A percentile compares a stretch with the other conserved stretches of the same genome.
These are phyloP conservation scores for Penicillium hordei DNA, from an alignment of 2,329 filamentous ascomycete genomes.

Conservation along the genomic window DNA sequence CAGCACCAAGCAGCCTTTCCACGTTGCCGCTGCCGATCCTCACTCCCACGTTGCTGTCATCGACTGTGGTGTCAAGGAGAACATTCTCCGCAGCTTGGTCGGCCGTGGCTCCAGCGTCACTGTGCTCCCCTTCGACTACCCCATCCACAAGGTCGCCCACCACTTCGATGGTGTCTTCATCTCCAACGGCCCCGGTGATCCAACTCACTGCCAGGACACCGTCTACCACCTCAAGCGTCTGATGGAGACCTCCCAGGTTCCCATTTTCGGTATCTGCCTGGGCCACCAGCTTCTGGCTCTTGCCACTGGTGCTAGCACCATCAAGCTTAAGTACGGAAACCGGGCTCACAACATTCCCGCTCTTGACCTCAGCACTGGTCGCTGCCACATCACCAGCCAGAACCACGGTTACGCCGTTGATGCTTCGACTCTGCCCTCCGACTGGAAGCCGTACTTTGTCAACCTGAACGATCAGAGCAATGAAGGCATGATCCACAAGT, in stretches of 20 bases:
- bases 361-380: conserved; percentile 88
- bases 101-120: conserved; percentile 89
- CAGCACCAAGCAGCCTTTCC: conserved; percentile 97
- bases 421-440: conserved; percentile 71
- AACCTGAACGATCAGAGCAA: conserved; percentile 98
- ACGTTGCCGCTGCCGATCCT: conserved; percentile 80
- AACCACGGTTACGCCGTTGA: conserved; percentile 98
- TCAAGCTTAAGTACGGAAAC: conserved; percentile 99
- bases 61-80: conserved; percentile 99
- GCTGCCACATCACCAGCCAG: conserved; percentile 98
- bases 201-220: conserved; percentile 92
- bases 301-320: conserved; percentile 81
- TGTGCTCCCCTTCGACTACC: conserved; percentile 94
- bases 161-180: conserved; percentile 99
- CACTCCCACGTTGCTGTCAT: conserved; percentile 89
- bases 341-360: conserved; percentile 98
- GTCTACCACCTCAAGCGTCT: conserved; percentile 88
- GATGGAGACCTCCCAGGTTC: conserved; percentile 86
- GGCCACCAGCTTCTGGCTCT: conserved; percentile 94
- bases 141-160: conserved; percentile 95
- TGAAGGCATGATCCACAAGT: conserved; percentile 93
- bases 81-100: conserved; percentile 93
- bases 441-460: conserved; percentile 98
- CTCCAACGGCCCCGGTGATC: conserved; percentile 97
- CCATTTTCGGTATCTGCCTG: conserved; percentile 96